Evolutionary conservation across 768 basidiomycete genomes (phyloP), one percentile per base, ranked within the genome.

Genomic region (Termitomyces sp.): DNA sequence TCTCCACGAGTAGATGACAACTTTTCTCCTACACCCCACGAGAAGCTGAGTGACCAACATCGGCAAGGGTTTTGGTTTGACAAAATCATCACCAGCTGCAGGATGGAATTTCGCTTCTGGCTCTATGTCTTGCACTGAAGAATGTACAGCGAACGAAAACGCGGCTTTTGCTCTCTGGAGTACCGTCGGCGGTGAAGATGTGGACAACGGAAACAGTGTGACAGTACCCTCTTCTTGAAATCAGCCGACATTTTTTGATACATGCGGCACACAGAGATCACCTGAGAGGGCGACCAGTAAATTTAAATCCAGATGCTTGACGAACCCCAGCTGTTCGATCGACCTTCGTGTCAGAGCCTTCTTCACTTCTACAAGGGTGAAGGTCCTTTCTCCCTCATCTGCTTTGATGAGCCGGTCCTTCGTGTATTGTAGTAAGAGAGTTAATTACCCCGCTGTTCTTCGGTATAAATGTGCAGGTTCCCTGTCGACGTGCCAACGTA

Each of bases 291-390:
- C 77, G 3, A 92, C 86, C 24, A 99, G 75, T 4, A 91, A 89
- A 64, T 92, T 88, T n/a, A 91, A 81, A 63, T 93, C 90, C 60
- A 91, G 81, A 62, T 93, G 90, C 60, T 86, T 86, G 61, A 98
- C 80, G 53, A 86, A 88, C 0, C 87, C 92, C 3, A 99, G 75
- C 67, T 95, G 93, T 55, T 98, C 96, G 43, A 99, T 89, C 14
- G 90, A 77, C 65, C 79, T 84, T 62, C 83, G 75, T 27, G 83
- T 77, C 34, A 93, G 67, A 13, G 71, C 75, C 64, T 86, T 87
- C 82, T 80, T 91, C 31, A 79, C 78, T 64, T 92, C 89, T 4
- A 86, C 72, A 1, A 84, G 70, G 39, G 76, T 74, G 0, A 78
- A 66, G 26, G 50, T 52, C 20, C 67, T 67, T 29, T 74, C 71